A percentile compares a stretch with the other conserved stretches of the same genome.
Evolutionary conservation across 2,329 filamentous ascomycete genomes (phyloP).

Genomic region (Alternaria arborescens): DNA sequence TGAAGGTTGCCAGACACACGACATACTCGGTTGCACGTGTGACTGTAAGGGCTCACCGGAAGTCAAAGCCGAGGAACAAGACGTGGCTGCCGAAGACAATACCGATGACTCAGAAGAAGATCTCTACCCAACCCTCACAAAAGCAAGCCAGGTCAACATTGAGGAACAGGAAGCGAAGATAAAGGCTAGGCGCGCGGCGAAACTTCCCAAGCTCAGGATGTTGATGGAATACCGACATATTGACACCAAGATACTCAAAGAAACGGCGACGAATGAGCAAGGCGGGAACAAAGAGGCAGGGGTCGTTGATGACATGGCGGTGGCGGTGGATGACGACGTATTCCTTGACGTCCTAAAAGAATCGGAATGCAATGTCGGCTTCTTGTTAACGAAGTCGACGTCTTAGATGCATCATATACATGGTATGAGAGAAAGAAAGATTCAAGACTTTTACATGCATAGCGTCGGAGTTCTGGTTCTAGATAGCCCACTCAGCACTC

Average conservation of each 20-base stretch:
- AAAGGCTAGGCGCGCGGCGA: slow-evolving; percentile 44
- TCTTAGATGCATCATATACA: slow-evolving; percentile 5
- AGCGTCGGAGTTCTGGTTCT: slow-evolving; percentile 7
- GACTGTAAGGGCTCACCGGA: slow-evolving; percentile 60
- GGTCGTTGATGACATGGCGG: slow-evolving; percentile 38
- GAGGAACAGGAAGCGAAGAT: slow-evolving; percentile 56
- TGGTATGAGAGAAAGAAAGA: background rate
- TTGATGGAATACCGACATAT: slow-evolving; percentile 66
- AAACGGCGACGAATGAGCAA: slow-evolving; percentile 1
- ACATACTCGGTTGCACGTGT: slow-evolving; percentile 70
- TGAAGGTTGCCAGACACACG: slow-evolving; percentile 71
- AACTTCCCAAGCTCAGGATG: slow-evolving; percentile 57
- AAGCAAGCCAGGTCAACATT: slow-evolving; percentile 57
- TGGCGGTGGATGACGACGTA: slow-evolving; percentile 61
- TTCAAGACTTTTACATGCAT: slow-evolving; percentile 2
- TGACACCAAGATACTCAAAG: slow-evolving; percentile 48
- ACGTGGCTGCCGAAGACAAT: slow-evolving; percentile 33
- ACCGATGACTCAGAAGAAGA: slow-evolving; percentile 24
- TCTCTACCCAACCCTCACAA: slow-evolving; percentile 39
- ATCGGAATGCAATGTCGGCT: slow-evolving; percentile 56
- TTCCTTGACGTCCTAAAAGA: slow-evolving; percentile 60
- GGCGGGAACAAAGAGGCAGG: slow-evolving; percentile 8
- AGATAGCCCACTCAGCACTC: background rate
- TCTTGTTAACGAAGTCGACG: slow-evolving; percentile 59
- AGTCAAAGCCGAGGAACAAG: slow-evolving; percentile 23